These are phyloP conservation scores for Backusella tuberculispora DNA, from an alignment of 192 early-diverging fungal species.

Conservation along the genomic window DNA sequence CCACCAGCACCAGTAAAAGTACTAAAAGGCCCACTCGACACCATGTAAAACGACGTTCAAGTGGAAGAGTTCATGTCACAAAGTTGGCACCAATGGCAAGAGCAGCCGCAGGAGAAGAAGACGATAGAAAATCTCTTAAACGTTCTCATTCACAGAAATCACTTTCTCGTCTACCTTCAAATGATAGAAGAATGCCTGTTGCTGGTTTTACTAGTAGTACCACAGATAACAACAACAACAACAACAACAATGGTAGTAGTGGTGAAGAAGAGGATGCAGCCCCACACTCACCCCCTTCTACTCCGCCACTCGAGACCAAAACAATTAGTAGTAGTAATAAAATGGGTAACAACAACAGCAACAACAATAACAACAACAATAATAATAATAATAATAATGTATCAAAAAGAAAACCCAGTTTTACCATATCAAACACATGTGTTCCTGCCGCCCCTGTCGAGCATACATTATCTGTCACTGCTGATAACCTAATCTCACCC, in stretches of 20 bases:
- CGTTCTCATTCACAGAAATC: slow-evolving; percentile 31
- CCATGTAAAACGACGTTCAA: slow-evolving; percentile 40
- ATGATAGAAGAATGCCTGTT: background rate
- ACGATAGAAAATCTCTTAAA: slow-evolving; percentile 20
- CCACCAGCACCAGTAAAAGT: background rate
- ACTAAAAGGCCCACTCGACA: slow-evolving; percentile 28
- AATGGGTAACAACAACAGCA: background rate
- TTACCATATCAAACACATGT: background rate
- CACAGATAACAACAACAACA: background rate
- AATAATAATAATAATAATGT: background rate
- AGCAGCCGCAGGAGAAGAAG: slow-evolving; percentile 2
- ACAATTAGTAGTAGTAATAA: background rate
- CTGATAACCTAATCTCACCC: background rate
- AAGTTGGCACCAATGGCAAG: slow-evolving; percentile 38
- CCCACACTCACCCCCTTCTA: slow-evolving; percentile 9
- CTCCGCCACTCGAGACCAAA: background rate
- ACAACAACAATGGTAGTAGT: background rate
- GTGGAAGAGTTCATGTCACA: slow-evolving; percentile 40
- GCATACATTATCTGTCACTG: background rate
- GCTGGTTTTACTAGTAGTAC: background rate
- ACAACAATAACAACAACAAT: too few species aligned
- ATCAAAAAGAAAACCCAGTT: background rate
- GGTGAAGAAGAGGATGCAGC: background rate
- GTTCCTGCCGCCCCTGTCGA: background rate
- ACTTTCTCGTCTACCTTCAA: background rate